Conservation (phyloP, 345 rosid genomes). For the Iberis pinnata region DNA sequence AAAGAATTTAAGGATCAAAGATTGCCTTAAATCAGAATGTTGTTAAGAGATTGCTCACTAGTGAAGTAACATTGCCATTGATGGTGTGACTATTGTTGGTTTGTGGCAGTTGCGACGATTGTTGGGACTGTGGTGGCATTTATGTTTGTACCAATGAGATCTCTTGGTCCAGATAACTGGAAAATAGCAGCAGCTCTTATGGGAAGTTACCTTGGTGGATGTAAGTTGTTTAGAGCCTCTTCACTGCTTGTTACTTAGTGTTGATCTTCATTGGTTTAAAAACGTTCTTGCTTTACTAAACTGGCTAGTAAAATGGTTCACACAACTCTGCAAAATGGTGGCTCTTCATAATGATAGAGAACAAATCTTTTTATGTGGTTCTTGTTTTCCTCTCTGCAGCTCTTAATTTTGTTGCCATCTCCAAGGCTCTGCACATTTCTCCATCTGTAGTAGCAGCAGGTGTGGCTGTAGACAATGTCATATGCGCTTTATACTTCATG, state of each 20-base stretch:
- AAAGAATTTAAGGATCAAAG: too few species aligned
- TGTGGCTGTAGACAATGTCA: conserved; percentile 75
- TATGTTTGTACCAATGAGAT: conserved; percentile 68
- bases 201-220: conserved; percentile 85
- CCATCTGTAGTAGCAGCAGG: conserved; percentile 82
- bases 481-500: conserved; percentile 59
- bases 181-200: conserved; percentile 87
- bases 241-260: conserved; percentile 6
- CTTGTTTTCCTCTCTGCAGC: conserved; percentile 37
- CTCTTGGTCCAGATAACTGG: conserved; percentile 88
- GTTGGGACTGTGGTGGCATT: conserved; percentile 72
- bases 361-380: neutral
- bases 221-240: conserved; percentile 35
- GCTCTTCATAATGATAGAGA: neutral
- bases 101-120: conserved; percentile 54
- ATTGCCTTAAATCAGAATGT: neutral
- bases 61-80: conserved; percentile 1
- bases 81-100: conserved; percentile 6
- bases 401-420: conserved; percentile 78
- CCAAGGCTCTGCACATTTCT: conserved; percentile 66
- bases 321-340: neutral
- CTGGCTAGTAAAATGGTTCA: neutral
- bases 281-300: conserved; percentile 7
- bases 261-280: neutral
- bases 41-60: neutral